Base-by-base conservation (phyloP, 331 rosid genomes). In the Arachis monticola region DNA sequence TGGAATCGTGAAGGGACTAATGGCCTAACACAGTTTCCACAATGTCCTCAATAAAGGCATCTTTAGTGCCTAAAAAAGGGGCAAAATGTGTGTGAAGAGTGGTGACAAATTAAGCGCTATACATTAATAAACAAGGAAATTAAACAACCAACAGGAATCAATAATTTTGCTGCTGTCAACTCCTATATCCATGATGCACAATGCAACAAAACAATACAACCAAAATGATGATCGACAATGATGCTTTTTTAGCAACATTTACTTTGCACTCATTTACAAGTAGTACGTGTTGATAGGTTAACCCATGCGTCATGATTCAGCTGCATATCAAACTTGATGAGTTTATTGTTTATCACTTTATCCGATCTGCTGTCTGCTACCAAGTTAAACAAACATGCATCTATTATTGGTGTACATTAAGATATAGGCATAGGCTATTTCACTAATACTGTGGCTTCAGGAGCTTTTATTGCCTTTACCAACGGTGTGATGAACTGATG, bases 41-140 rank as follows among this genome's bases (percentile, higher is more conserved):
- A 30, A 13, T 66, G 60, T 22, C 72, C 52, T 59, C 30, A 69
- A 58, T 62, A 76, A 80, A 50, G 69, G 58, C 48, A 69, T 14
- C 60, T 31, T 69, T 80, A 17, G 79, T 69, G 56, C 55, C 69
- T 69, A 32, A 58, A 41, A 42, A 70, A 17, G 4, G 9, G 17
- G 2, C 7, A 5, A 70, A 38, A 35, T 35, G 3, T 35, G 42
- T 11, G 40, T 59, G 52, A 76, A 58, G 53, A 46, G 51, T 10
- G 13, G 22, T 30, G 60, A 67, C 27, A 60, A 8, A 35, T 5
- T 2, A 35, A 62, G 50, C 52, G 58, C 35, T 48, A 35, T 22
- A 22, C 14, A 12, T 27, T n/a, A 3, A 52, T 52, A n/a, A 52
- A 14, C n/a, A 42, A 53, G 50, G 57, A 75, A 75, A 22, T 22